Base-by-base conservation (phyloP, 352 stramenopile species). In the Peronospora belbahrii region DNA sequence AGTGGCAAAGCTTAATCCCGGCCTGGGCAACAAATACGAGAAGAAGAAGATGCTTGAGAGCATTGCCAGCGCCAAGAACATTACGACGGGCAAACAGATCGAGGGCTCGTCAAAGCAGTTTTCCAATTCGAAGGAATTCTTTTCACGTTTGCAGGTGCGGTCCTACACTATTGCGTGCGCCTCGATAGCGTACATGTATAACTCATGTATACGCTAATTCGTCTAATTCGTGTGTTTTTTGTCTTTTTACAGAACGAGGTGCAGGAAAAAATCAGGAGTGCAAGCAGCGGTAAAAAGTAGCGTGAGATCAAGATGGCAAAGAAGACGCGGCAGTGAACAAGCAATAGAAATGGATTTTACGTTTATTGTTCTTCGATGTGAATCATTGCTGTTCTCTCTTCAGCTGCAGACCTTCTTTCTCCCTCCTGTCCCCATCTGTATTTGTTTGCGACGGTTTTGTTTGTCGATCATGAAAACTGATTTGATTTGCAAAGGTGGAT, bases 11-110 rank as follows among this genome's bases (percentile, higher is more conserved):
- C 74, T 97, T 52, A 89, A 97, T 62, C 89, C 92, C n/a, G 89
- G 89, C 0, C 68, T 97, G 25, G 89, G 90, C 52, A 97, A 98
- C 72, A 96, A 96, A 46, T 97, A 97, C 72, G 92, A 95, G 55
- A 97, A 97, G 65, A 93, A 83, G 75, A 95, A 93, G 52, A 75
- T 93, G 68, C 67, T 90, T 52, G 74, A 93, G 59, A 88, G 67
- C 53, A 67, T 93, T 28, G 70, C 74, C 18, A 65, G 61, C 41
- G 74, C 76, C 66, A 87, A 85, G 64, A 93, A 89, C 56, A 66
- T 93, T 55, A 88, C 74, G n/a, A 81, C 48, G 52, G 81, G 81
- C 70, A 92, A 82, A 59, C 66, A 71, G 42, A 88, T 88, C 62
- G 75, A 88, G 36, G 77, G 76, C 48, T 87, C 74, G 11, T 76